phyloP scores from a whole-genome alignment of 805 yeast species.

The Candida patagonica region DNA sequence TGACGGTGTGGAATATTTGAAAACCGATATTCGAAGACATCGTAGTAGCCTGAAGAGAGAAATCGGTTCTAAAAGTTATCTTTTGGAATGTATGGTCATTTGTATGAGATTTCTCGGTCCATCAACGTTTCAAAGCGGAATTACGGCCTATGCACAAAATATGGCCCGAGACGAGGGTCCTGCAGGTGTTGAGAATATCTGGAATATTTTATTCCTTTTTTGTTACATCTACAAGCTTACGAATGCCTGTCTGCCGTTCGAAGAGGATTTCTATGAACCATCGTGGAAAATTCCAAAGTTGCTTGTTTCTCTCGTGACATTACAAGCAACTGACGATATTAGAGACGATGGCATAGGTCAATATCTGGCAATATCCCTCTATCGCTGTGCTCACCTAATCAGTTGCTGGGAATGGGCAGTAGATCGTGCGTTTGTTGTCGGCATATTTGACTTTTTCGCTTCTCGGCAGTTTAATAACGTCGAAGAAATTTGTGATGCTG shows the following conservation, averaged over 20 bases:
- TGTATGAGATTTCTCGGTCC: no score
- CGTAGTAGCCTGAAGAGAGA: slow-evolving; percentile 1
- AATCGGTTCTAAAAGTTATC: not conserved
- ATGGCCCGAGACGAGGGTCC: no score
- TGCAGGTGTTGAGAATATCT: no score
- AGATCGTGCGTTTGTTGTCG: not conserved
- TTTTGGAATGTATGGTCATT: not conserved
- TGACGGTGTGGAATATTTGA: not conserved
- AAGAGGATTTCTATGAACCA: no score
- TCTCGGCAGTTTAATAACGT: slow-evolving; percentile 3
- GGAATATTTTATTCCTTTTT: no score
- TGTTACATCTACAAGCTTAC: no score
- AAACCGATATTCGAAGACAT: not conserved
- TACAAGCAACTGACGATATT: not conserved
- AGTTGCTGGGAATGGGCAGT: slow-evolving; percentile 5
- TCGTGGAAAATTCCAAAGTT: not conserved
- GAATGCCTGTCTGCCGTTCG: no score
- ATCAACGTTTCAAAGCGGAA: no score
- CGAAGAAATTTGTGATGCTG: not conserved
- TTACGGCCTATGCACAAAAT: no score
- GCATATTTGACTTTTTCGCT: slow-evolving; percentile 4
- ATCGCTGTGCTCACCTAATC: slow-evolving; percentile 3
- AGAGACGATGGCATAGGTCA: not conserved
- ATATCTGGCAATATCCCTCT: not conserved
- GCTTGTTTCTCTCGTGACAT: not conserved